A percentile compares a stretch with the other conserved stretches of the same genome.
These are phyloP conservation scores for Aspergillus conjunctus DNA, from an alignment of 495 filamentous ascomycete species.

Conservation along the genomic window DNA sequence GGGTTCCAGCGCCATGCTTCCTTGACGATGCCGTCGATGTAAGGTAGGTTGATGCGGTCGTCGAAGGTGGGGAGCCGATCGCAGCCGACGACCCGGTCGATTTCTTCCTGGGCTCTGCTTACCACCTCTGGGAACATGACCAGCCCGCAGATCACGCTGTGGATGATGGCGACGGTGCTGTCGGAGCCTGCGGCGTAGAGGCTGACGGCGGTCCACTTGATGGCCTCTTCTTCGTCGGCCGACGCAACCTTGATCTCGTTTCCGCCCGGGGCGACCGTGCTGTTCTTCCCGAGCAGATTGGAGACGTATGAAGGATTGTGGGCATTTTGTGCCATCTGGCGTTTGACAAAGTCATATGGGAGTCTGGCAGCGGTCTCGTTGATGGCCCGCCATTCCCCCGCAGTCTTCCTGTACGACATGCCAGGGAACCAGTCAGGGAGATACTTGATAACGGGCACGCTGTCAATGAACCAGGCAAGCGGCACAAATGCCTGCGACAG, in stretches of 20 bases:
- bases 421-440: constrained; percentile 52
- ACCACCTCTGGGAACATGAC: constrained; percentile 47
- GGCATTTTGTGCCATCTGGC: constrained; percentile 36
- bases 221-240: constrained; percentile 23
- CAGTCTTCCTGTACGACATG: constrained; percentile 44
- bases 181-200: constrained; percentile 56
- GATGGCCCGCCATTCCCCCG: constrained; percentile 33
- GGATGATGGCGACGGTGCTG: constrained; percentile 49
- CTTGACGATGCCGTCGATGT: constrained; percentile 46
- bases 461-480: constrained; percentile 48
- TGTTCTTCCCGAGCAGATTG: constrained; percentile 19
- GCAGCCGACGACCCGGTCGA: constrained; percentile 52
- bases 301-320: constrained; percentile 37
- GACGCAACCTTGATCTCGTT: no score
- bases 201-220: constrained; percentile 45
- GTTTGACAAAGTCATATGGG: constrained; percentile 45
- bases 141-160: constrained; percentile 34
- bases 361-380: constrained; percentile 24
- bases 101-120: constrained; percentile 52
- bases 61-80: constrained; percentile 31
- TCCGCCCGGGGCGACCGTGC: constrained; percentile 21
- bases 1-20: constrained; percentile 49
- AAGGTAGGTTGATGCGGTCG: constrained; percentile 40
- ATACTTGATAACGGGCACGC: constrained; percentile 38
- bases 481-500: constrained; percentile 46